A percentile compares a stretch with the other conserved stretches of the same genome.
phyloP scores from a whole-genome alignment of 441 rosid species.

The Omphalea diandra region DNA sequence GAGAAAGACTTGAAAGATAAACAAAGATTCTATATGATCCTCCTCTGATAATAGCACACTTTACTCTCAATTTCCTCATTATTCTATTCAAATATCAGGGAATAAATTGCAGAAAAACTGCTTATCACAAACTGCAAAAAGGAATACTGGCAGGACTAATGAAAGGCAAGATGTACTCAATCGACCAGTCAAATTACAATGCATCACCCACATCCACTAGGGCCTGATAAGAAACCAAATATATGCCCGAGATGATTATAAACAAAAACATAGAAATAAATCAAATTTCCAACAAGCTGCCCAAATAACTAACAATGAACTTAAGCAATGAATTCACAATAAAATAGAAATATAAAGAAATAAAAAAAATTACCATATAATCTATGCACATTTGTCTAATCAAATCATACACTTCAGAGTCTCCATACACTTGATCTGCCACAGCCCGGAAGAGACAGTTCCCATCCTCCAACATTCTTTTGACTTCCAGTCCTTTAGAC shows the following conservation, averaged over 20 bases:
- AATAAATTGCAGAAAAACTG: background rate
- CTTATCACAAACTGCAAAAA: background rate
- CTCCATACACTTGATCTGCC: slow-evolving; percentile 98
- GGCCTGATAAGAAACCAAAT: background rate
- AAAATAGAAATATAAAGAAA: slow-evolving; percentile 9
- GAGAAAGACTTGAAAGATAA: background rate
- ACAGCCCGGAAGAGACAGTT: slow-evolving; percentile 98
- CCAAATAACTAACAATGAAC: background rate
- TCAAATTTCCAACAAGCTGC: background rate
- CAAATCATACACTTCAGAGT: slow-evolving; percentile 70
- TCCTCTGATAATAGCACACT: background rate
- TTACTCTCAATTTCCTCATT: background rate
- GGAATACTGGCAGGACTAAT: background rate
- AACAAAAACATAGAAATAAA: background rate
- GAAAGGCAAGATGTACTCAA: background rate
- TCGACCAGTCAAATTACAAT: background rate
- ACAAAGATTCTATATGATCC: background rate
- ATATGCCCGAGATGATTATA: background rate
- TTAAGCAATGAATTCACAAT: background rate
- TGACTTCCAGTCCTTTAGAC: slow-evolving; percentile 75
- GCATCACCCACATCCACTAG: background rate
- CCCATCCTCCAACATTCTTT: slow-evolving; percentile 96
- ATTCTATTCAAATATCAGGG: background rate
- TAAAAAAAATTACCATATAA: slow-evolving; percentile 68
- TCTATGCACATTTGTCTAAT: slow-evolving; percentile 93